phyloP scores from a whole-genome alignment of 345 rosid genomes.

The Bretschneidera sinensis region DNA sequence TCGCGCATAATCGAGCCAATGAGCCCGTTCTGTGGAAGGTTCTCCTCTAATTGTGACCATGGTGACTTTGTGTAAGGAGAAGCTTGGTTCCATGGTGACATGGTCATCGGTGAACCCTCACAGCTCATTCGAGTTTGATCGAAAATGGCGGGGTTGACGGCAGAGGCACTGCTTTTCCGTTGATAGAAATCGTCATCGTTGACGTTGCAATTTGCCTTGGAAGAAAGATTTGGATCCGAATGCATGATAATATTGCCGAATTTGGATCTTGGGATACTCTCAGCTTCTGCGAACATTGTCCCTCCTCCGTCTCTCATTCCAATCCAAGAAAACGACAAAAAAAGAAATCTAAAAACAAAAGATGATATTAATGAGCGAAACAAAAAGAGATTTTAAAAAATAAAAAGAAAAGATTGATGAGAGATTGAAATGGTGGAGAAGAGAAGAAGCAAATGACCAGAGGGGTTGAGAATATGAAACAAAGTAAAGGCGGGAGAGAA shows the following conservation, averaged over 20 bases:
- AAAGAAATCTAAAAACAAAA: too few species aligned
- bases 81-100: conserved; percentile 96
- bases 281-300: conserved; percentile 32
- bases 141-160: conserved; percentile 39
- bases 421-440: background rate
- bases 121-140: conserved; percentile 63
- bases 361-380: too few species aligned
- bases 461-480: background rate
- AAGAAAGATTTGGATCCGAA: conserved; percentile 40
- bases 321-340: too few species aligned
- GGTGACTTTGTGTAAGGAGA: conserved; percentile 40
- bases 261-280: conserved; percentile 28
- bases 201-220: conserved; percentile 10
- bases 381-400: too few species aligned
- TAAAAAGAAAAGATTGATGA: background rate
- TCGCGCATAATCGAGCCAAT: conserved; percentile 87
- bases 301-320: conserved; percentile 8
- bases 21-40: conserved; percentile 49
- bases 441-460: background rate
- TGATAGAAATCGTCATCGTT: conserved; percentile 39
- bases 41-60: conserved; percentile 46
- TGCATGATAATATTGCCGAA: conserved; percentile 29
- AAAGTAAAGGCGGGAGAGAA: conserved; percentile 1
- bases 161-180: conserved; percentile 81
- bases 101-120: conserved; percentile 88